Conservation (phyloP, 805 yeast genomes). For the Kuraishia floccosa region DNA sequence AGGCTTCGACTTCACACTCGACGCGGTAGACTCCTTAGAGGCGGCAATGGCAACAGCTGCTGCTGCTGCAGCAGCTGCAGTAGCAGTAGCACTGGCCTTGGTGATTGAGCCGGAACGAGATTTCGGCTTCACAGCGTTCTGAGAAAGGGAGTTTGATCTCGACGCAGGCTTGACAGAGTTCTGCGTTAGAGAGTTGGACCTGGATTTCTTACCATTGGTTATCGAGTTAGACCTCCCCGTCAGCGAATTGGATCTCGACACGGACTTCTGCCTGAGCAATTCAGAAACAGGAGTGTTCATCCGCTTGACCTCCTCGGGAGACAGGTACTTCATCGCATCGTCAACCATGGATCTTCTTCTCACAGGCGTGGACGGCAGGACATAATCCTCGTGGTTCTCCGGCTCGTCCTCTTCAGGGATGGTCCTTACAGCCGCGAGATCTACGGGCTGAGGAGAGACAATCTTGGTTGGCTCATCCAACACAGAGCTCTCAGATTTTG, state of each 20-base stretch:
- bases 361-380: too few species aligned
- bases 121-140: neutral
- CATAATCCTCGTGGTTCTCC: too few species aligned
- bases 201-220: conserved; percentile 17
- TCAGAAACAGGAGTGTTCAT: conserved; percentile 18
- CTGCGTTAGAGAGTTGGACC: conserved; percentile 8
- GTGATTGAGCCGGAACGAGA: conserved; percentile 11
- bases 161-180: conserved; percentile 4
- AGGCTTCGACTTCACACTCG: neutral
- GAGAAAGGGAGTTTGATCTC: conserved; percentile 8
- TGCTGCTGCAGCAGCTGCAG: conserved; percentile 7
- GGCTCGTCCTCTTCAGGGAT: conserved; percentile 9
- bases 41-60: conserved; percentile 1
- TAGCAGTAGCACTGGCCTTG: conserved; percentile 10
- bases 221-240: conserved; percentile 30
- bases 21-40: neutral
- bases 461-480: too few species aligned
- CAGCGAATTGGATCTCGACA: conserved; percentile 29
- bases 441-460: neutral
- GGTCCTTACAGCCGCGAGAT: neutral
- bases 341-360: conserved; percentile 20
- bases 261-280: conserved; percentile 12
- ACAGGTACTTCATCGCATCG: conserved; percentile 14
- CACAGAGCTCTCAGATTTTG: too few species aligned
- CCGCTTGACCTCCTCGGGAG: conserved; percentile 14